A percentile compares a stretch with the other conserved stretches of the same genome.
These are phyloP conservation scores for Sordariomycetes sp. DNA, from an alignment of 2,329 filamentous ascomycete species.

Conservation along the genomic window DNA sequence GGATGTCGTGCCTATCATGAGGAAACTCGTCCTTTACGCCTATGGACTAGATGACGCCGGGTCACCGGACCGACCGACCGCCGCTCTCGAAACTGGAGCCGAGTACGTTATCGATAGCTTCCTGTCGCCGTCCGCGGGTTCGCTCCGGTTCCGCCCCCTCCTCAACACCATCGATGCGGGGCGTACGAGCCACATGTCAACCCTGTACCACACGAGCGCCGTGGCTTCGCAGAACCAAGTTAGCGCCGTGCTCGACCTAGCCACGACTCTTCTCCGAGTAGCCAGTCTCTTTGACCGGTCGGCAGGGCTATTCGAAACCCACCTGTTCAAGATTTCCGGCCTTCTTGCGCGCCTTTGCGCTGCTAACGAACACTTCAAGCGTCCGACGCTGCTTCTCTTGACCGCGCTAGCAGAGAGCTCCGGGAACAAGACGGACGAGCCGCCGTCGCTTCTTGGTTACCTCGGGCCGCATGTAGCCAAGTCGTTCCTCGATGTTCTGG, in stretches of 20 bases:
- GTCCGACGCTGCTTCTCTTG: constrained; percentile 54
- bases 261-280: constrained; percentile 56
- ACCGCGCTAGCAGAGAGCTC: constrained; percentile 61
- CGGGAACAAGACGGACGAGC: constrained; percentile 54
- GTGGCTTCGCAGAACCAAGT: constrained; percentile 49
- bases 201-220: constrained; percentile 42
- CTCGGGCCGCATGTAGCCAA: constrained; percentile 72
- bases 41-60: constrained; percentile 59
- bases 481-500: constrained; percentile 68
- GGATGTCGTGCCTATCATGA: constrained; percentile 55
- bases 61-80: constrained; percentile 31
- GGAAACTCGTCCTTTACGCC: constrained; percentile 56
- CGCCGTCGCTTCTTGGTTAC: constrained; percentile 87
- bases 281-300: constrained; percentile 50
- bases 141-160: constrained; percentile 65
- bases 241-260: constrained; percentile 49
- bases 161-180: constrained; percentile 51
- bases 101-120: constrained; percentile 67
- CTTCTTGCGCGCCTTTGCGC: constrained; percentile 67
- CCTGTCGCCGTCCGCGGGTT: constrained; percentile 53
- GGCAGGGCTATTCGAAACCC: constrained; percentile 55
- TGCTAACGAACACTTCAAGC: constrained; percentile 50
- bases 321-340: constrained; percentile 70
- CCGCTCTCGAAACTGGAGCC: constrained; percentile 58
- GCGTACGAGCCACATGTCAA: constrained; percentile 32